A percentile compares a stretch with the other conserved stretches of the same genome.
Conservation (phyloP, 1,284 basidiomycete species). For the Puccinia brachypodii region DNA sequence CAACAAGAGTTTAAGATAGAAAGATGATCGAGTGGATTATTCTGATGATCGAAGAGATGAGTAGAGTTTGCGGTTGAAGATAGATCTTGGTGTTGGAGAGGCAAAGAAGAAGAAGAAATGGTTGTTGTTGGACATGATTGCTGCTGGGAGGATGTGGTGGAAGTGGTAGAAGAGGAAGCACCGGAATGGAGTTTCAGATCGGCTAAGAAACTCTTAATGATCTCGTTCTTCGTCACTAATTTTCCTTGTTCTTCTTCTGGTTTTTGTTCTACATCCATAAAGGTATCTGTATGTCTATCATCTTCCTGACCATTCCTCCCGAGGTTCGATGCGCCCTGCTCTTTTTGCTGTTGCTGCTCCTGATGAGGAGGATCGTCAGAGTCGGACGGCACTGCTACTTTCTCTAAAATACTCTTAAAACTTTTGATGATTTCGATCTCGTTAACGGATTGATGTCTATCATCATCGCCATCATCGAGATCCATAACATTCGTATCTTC, state of each 20-base stretch:
- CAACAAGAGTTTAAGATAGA: slow-evolving; percentile 4
- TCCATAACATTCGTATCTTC: neutral
- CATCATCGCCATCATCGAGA: neutral
- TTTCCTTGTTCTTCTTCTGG: neutral
- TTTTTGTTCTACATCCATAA: neutral
- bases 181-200: slow-evolving; percentile 20
- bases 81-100: neutral
- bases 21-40: neutral
- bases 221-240: slow-evolving; percentile 7
- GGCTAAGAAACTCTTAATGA: slow-evolving; percentile 8
- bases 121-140: too few species aligned
- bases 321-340: too few species aligned
- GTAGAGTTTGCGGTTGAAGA: neutral
- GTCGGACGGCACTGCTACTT: neutral
- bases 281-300: neutral
- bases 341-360: neutral
- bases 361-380: neutral
- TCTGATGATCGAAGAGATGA: neutral
- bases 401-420: slow-evolving; percentile 5
- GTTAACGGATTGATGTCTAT: neutral
- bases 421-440: slow-evolving; percentile 25
- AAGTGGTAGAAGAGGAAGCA: too few species aligned
- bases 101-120: neutral
- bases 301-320: neutral
- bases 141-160: too few species aligned